These are phyloP conservation scores for Urtica urens DNA, from an alignment of 306 rosid species.

Conservation along the genomic window DNA sequence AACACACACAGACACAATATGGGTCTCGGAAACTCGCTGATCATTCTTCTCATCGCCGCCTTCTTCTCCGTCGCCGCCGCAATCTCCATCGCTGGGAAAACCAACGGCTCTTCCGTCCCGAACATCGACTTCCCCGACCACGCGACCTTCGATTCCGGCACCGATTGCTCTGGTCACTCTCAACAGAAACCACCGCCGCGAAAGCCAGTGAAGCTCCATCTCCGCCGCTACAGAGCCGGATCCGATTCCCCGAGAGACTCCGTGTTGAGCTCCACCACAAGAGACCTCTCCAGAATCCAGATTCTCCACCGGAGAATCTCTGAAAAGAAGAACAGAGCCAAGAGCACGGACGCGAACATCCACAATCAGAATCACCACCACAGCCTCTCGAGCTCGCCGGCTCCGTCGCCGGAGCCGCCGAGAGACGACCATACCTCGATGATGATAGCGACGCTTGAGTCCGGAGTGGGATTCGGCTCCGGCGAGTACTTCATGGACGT, in stretches of 20 bases:
- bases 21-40: slow-evolving; percentile 22
- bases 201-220: slow-evolving; percentile 48
- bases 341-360: slow-evolving; percentile 56
- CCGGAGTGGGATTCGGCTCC: slow-evolving; percentile 92
- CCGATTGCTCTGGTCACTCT: slow-evolving; percentile 39
- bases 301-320: slow-evolving; percentile 54
- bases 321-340: slow-evolving; percentile 82
- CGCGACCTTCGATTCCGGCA: slow-evolving; percentile 41
- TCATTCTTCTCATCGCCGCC: slow-evolving; percentile 18
- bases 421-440: slow-evolving; percentile 40
- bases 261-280: slow-evolving; percentile 34
- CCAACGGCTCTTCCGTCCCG: slow-evolving; percentile 56
- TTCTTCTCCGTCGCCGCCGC: slow-evolving; percentile 24
- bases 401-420: slow-evolving; percentile 40
- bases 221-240: slow-evolving; percentile 33
- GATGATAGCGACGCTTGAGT: slow-evolving; percentile 79
- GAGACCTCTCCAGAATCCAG: slow-evolving; percentile 69
- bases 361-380: slow-evolving; percentile 18
- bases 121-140: slow-evolving; percentile 60
- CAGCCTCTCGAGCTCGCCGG: background rate
- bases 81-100: too few species aligned
- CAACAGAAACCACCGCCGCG: slow-evolving; percentile 5
- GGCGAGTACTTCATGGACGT: slow-evolving; percentile 99
- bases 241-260: slow-evolving; percentile 33
- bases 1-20: slow-evolving; percentile 14